A percentile compares a stretch with the other conserved stretches of the same genome.
Evolutionary conservation across 1,284 basidiomycete genomes (phyloP).

Genomic region (Athelia sp.): DNA sequence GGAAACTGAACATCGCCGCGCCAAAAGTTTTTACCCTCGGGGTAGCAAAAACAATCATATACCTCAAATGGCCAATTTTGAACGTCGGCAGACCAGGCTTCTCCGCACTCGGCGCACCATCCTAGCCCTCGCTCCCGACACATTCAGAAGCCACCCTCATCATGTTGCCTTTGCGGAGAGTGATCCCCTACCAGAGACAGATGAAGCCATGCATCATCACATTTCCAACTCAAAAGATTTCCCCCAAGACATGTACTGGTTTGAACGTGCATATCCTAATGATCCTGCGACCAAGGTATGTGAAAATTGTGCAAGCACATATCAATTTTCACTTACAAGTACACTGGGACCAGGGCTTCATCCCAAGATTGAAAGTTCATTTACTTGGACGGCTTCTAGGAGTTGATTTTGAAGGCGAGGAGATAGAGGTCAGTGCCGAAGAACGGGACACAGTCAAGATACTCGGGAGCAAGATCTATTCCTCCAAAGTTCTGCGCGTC

Average conservation of each 20-base stretch:
- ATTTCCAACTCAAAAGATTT: conserved; percentile 12
- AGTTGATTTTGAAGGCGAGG: neutral
- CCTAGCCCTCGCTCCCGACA: neutral
- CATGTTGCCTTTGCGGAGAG: conserved; percentile 11
- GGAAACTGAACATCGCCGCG: conserved; percentile 24
- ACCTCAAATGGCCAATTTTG: conserved; percentile 18
- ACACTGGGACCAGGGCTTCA: conserved; percentile 9
- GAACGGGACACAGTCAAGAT: conserved; percentile 16
- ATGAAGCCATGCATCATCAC: conserved; percentile 11
- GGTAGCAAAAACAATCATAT: conserved; percentile 22
- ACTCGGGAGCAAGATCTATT: conserved; percentile 22
- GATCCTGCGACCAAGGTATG: conserved; percentile 7
- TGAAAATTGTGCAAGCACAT: neutral
- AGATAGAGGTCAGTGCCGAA: conserved; percentile 5
- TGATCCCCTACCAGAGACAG: conserved; percentile 12
- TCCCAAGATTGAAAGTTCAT: conserved; percentile 4
- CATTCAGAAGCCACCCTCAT: neutral
- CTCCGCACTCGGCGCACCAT: neutral
- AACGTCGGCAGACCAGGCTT: conserved; percentile 5
- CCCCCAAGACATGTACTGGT: neutral
- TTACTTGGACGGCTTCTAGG: conserved; percentile 1
- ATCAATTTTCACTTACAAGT: neutral
- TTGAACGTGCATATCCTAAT: conserved; percentile 2
- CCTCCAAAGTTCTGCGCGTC: conserved; percentile 23
- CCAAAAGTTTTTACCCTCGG: conserved; percentile 22